Conservation (phyloP, 2,329 filamentous ascomycete genomes). For the Zasmidium citrigriseum region DNA sequence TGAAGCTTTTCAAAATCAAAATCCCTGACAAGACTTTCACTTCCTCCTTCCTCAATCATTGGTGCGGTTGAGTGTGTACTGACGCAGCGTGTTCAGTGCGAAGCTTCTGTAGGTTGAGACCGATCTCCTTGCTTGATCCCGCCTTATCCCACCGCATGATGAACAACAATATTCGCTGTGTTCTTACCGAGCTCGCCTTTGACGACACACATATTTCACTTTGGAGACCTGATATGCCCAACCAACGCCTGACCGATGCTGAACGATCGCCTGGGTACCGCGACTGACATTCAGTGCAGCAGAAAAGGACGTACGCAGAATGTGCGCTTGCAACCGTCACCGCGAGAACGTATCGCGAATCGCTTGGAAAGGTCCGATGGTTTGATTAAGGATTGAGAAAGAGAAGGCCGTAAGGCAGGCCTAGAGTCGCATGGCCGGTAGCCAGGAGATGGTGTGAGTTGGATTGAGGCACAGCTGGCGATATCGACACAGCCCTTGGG, state of each 20-base stretch:
- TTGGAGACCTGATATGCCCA: slow-evolving; percentile 19
- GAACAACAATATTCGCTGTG: slow-evolving; percentile 63
- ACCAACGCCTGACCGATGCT: neutral
- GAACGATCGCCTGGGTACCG: neutral
- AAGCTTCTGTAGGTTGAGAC: neutral
- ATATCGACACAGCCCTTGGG: too few species aligned
- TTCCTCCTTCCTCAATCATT: too few species aligned
- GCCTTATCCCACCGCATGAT: slow-evolving; percentile 46
- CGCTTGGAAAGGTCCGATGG: too few species aligned
- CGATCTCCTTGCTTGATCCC: neutral
- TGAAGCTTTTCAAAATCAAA: slow-evolving; percentile 28
- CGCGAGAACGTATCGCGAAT: neutral
- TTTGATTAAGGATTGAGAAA: too few species aligned
- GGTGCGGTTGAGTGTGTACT: neutral
- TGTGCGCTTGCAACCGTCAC: neutral
- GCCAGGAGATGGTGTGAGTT: too few species aligned
- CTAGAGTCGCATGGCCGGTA: too few species aligned
- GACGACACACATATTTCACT: slow-evolving; percentile 19
- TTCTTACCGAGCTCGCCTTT: slow-evolving; percentile 57
- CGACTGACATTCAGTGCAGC: neutral
- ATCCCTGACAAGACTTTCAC: slow-evolving; percentile 24
- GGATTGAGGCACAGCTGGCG: too few species aligned
- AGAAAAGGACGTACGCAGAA: too few species aligned
- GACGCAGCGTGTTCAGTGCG: neutral
- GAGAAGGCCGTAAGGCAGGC: too few species aligned